A percentile compares a stretch with the other conserved stretches of the same genome.
Conservation (phyloP, 176 grass and related monocot genomes). For the Alloteropsis semialata region DNA sequence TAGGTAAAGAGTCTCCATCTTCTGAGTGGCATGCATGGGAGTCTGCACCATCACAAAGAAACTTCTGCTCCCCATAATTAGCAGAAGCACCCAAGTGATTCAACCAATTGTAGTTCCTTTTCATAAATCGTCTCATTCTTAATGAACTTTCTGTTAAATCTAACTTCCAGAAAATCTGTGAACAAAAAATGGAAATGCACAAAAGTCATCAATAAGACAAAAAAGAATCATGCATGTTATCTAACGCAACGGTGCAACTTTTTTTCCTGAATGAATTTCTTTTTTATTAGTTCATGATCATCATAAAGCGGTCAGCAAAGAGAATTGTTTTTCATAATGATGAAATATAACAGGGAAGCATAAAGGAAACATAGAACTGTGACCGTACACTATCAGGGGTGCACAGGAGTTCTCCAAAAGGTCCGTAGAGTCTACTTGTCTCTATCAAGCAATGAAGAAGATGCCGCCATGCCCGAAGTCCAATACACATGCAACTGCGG, state of each 20-base stretch:
- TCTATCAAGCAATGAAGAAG: constrained; percentile 91
- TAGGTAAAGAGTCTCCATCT: constrained; percentile 38
- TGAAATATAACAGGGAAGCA: constrained; percentile 10
- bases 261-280: neutral
- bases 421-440: constrained; percentile 82
- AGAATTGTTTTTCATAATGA: constrained; percentile 19
- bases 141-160: constrained; percentile 83
- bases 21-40: constrained; percentile 23
- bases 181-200: constrained; percentile 9
- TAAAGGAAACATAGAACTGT: constrained; percentile 28
- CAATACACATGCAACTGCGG: constrained; percentile 73
- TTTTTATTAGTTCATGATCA: neutral
- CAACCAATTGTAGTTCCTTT: constrained; percentile 80
- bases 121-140: constrained; percentile 92
- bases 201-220: constrained; percentile 11
- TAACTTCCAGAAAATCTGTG: constrained; percentile 84
- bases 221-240: neutral
- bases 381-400: constrained; percentile 71
- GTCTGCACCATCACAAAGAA: constrained; percentile 56
- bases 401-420: constrained; percentile 72
- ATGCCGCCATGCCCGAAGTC: constrained; percentile 85
- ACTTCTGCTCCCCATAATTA: constrained; percentile 62
- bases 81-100: constrained; percentile 57
- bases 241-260: neutral
- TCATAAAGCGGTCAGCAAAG: neutral